Conservation (phyloP, 129 eudicot species). For the Centella asiatica region DNA sequence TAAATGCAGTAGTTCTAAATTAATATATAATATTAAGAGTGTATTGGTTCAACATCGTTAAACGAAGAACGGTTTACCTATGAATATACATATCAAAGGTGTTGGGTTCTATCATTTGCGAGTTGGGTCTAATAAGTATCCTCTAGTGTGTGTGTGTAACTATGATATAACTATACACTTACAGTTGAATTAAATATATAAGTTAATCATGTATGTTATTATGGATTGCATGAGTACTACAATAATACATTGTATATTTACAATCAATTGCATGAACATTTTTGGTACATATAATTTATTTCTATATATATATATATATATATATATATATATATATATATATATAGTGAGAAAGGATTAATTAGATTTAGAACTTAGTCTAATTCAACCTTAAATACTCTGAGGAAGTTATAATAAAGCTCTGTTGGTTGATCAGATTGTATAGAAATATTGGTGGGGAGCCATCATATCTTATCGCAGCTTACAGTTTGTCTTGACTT, state of each 20-base stretch:
- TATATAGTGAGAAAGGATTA: not conserved
- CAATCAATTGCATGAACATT: no score
- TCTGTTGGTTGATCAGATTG: constrained; percentile 16
- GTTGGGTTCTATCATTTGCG: no score
- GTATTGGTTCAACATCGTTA: no score
- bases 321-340: not conserved
- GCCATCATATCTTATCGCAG: constrained; percentile 24
- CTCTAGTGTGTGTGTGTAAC: not conserved
- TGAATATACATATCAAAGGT: no score
- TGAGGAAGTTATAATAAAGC: constrained; percentile 11
- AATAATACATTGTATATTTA: no score
- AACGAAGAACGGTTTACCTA: no score
- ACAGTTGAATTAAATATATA: not conserved
- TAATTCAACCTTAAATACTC: not conserved
- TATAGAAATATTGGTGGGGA: constrained; percentile 10
- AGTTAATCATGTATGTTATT: not conserved
- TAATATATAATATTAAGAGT: no score
- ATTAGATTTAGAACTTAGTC: not conserved
- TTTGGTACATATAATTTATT: no score
- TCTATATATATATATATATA: no score
- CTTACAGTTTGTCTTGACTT: constrained; percentile 14
- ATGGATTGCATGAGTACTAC: not conserved
- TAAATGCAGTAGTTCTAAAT: no score
- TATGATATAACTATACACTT: not conserved
- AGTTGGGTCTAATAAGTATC: no score